Evolutionary conservation across 371 early-diverging fungal genomes (phyloP).

Genomic region (Zopfochytrium polystomum): DNA sequence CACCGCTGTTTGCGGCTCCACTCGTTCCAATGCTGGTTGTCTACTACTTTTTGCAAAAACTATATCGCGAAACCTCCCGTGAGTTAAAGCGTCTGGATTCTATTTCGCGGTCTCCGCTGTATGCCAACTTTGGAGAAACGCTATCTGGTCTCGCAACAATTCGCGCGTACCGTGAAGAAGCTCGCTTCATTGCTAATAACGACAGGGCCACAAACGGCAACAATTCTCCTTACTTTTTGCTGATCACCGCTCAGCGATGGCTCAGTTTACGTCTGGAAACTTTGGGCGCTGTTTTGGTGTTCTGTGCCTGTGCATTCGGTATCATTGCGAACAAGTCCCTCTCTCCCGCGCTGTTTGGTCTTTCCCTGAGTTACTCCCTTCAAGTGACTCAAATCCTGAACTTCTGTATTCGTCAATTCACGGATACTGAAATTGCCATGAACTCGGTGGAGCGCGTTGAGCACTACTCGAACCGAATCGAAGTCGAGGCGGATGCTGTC

Average conservation of each 20-base stretch:
- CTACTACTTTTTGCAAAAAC: conserved; percentile 44
- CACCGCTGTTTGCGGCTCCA: conserved; percentile 39
- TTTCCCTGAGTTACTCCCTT: conserved; percentile 85
- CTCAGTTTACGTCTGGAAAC: conserved; percentile 84
- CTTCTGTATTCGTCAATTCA: conserved; percentile 72
- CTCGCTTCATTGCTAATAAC: conserved; percentile 70
- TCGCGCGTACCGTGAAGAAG: conserved; percentile 35
- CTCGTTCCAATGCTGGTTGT: conserved; percentile 36
- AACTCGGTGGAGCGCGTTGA: conserved; percentile 79
- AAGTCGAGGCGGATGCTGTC: conserved; percentile 70
- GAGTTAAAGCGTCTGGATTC: conserved; percentile 56
- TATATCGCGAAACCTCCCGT: conserved; percentile 44
- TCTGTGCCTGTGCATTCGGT: conserved; percentile 45
- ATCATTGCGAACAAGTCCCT: conserved; percentile 33
- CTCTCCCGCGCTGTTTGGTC: conserved; percentile 68
- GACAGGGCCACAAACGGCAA: conserved; percentile 70
- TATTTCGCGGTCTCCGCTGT: conserved; percentile 47
- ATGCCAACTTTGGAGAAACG: conserved; percentile 49
- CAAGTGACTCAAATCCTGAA: conserved; percentile 75
- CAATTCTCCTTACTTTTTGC: conserved; percentile 73
- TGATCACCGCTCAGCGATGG: conserved; percentile 79
- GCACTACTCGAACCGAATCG: conserved; percentile 71
- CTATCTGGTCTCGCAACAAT: conserved; percentile 45
- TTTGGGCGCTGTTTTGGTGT: conserved; percentile 51
- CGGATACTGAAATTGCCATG: conserved; percentile 49